Percentiles rank a stretch among this genome's conserved stretches.
phyloP scores from a whole-genome alignment of 805 yeast species.

The Nakazawaea wyomingensis region DNA sequence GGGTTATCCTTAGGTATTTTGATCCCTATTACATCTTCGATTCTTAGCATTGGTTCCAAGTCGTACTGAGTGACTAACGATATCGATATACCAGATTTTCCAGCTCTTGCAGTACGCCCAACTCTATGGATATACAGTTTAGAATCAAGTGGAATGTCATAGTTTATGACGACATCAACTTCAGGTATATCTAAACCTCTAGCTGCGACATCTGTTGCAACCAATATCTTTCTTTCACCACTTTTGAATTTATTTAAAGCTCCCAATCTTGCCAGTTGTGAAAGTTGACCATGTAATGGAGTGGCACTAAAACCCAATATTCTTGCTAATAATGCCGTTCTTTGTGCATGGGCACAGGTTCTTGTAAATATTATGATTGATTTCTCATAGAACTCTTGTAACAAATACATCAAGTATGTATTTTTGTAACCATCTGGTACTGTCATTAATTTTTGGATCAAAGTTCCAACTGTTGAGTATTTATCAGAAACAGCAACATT shows the following conservation, averaged over 20 bases:
- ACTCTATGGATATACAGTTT: constrained; percentile 96
- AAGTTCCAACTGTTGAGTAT: constrained; percentile 91
- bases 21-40: constrained; percentile 80
- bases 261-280: constrained; percentile 81
- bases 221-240: constrained; percentile 61
- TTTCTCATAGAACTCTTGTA: constrained; percentile 82
- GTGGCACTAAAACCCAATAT: constrained; percentile 82
- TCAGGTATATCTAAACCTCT: constrained; percentile 96
- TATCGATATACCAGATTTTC: constrained; percentile 81
- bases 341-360: constrained; percentile 92
- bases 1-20: constrained; percentile 81
- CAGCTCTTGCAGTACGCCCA: constrained; percentile 97
- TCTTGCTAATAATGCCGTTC: constrained; percentile 77
- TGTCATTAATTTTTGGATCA: constrained; percentile 82
- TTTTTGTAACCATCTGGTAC: constrained; percentile 91
- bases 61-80: constrained; percentile 94
- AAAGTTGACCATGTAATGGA: constrained; percentile 89
- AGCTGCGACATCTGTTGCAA: constrained; percentile 90
- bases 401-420: constrained; percentile 74
- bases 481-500: constrained; percentile 85
- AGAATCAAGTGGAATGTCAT: constrained; percentile 92
- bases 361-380: constrained; percentile 86
- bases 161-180: constrained; percentile 86
- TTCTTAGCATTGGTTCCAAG: constrained; percentile 78
- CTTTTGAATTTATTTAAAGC: constrained; percentile 75